Evolutionary conservation across 2,329 filamentous ascomycete genomes (phyloP), one percentile per base, ranked within the genome.

Genomic region (Akanthomyces uredinophilus): DNA sequence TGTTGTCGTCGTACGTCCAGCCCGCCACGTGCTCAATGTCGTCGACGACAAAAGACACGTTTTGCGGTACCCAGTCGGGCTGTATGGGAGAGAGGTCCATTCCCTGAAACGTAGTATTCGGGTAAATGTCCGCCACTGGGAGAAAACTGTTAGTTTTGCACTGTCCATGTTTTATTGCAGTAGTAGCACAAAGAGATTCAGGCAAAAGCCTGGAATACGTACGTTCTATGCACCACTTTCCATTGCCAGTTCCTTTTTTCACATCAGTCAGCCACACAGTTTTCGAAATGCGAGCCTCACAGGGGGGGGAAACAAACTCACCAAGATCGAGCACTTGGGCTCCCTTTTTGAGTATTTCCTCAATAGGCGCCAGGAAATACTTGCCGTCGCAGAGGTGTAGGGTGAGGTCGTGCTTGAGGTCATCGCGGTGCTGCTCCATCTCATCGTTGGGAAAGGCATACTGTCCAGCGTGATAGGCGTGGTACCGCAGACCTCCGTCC

Each of bases 31-130:
- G 76, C 63, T 83, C 81, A 57, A 83, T 78, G 65, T 83, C 81
- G 67, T 82, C 80, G 44, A 83, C 77, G 27, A 79, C 75, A 64
- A 83, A 83, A 27, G 76, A 73, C n/a, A 80, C 78, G 60, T 83
- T 83, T 57, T 78, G 74, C 2, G 80, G 80, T 0, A 83, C 79
- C 68, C 77, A 80, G 53, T 77, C 77, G 0, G 81, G 80, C 56
- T 83, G 81, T 46, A 83, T 83, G 0, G 80, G 80, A 1, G 81
- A 83, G 2, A 83, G 70, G 64, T 83, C 81, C 69, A 81, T 76
- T 64, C 80, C 80, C 46, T 77, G 77, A 50, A 83, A 78, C 35
- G 69, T 70, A 0, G 78, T 70, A 1, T 75, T 72, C 5, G 78
- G 77, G 61, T 79, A 83, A 37, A 70, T 70, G 60, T 83, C 80